Conservation (phyloP, 192 early-diverging fungal species). For the Coemansia sp. region DNA sequence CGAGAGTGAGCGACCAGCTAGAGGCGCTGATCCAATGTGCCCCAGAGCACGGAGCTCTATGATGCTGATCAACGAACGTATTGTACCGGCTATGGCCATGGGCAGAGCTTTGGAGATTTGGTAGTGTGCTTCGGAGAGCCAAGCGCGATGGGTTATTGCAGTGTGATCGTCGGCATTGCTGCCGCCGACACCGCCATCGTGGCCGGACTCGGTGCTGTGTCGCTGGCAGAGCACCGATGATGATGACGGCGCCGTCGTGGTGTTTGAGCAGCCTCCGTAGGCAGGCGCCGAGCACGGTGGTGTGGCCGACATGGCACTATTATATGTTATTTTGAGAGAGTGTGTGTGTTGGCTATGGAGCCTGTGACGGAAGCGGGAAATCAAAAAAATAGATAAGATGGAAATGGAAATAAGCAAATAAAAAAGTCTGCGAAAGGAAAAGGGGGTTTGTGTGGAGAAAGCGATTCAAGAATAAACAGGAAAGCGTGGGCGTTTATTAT, state of each 20-base stretch:
- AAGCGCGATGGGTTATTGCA: no score
- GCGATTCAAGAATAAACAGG: no score
- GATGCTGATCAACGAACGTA: slow-evolving; percentile 63
- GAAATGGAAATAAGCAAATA: not conserved
- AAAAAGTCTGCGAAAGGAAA: not conserved
- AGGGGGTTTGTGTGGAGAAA: not conserved
- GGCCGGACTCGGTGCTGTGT: no score
- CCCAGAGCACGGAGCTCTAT: slow-evolving; percentile 62
- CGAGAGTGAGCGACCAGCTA: slow-evolving; percentile 66
- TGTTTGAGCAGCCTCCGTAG: no score
- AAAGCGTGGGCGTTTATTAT: not conserved
- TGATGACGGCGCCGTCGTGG: no score
- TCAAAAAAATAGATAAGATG: not conserved
- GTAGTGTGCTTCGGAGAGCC: slow-evolving; percentile 27
- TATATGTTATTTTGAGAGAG: no score
- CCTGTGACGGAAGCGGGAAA: no score
- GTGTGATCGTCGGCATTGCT: not conserved
- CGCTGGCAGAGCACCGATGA: no score
- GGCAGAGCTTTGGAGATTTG: slow-evolving; percentile 48
- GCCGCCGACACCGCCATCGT: not conserved
- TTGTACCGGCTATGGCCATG: slow-evolving; percentile 57
- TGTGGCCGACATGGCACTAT: no score
- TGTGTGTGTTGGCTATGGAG: no score
- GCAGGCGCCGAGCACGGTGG: no score
- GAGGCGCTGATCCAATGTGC: slow-evolving; percentile 56